These are phyloP conservation scores for Solioccasus polychromus DNA, from an alignment of 768 basidiomycete species.

Conservation along the genomic window DNA sequence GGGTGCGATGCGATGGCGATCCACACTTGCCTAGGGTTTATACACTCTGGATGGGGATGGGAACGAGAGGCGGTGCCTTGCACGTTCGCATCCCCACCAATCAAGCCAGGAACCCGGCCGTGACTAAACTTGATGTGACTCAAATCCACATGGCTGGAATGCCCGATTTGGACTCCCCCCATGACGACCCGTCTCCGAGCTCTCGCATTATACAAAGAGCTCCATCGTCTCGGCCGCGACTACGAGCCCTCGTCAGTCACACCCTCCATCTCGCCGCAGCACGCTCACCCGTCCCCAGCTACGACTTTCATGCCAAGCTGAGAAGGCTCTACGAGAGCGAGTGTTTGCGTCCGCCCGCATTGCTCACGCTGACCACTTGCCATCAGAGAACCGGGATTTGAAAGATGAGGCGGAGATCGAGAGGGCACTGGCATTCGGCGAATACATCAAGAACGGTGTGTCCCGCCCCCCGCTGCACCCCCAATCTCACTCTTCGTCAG, in stretches of 20 bases:
- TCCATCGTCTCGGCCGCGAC: constrained; percentile 75
- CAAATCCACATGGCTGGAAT: too few relatives aligned
- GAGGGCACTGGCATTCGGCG: constrained; percentile 67
- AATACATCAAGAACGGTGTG: constrained; percentile 85
- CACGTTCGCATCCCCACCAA: constrained; percentile 26
- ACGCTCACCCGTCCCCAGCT: constrained; percentile 42
- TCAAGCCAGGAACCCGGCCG: constrained; percentile 2
- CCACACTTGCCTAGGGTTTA: neutral
- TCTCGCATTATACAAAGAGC: constrained; percentile 76
- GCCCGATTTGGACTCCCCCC: neutral
- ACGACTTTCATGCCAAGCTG: constrained; percentile 74
- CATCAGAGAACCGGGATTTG: constrained; percentile 62
- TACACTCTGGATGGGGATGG: neutral
- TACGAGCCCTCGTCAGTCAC: constrained; percentile 74
- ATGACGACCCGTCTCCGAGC: constrained; percentile 49
- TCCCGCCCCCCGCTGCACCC: neutral
- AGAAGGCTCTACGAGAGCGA: constrained; percentile 72
- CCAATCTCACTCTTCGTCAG: constrained; percentile 35
- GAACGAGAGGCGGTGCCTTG: constrained; percentile 16
- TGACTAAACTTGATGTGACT: too few relatives aligned
- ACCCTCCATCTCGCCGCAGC: constrained; percentile 8
- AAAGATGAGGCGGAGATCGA: constrained; percentile 72
- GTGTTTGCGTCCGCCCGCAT: constrained; percentile 28
- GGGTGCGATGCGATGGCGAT: too few relatives aligned
- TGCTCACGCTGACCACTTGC: neutral